phyloP scores from a whole-genome alignment of 202 grass and related monocot genomes.

The Cymbopogon flexuosus region DNA sequence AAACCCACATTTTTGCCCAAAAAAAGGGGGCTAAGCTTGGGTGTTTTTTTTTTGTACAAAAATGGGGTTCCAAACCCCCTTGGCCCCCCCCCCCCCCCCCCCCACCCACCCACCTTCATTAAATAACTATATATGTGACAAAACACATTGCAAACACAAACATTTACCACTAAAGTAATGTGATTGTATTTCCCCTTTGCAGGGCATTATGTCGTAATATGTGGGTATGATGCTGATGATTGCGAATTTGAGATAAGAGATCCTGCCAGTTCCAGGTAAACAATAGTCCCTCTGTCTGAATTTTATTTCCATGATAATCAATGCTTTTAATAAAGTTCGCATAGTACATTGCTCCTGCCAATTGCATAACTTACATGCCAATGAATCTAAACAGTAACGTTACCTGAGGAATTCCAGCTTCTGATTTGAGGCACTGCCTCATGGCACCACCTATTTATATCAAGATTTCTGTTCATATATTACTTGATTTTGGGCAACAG shows the following conservation, averaged over 20 bases:
- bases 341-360: background rate
- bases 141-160: background rate
- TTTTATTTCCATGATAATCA: background rate
- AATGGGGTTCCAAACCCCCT: background rate
- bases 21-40: background rate
- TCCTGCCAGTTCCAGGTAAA: slow-evolving; percentile 83
- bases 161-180: background rate
- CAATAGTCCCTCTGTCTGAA: background rate
- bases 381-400: background rate
- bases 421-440: background rate
- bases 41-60: background rate
- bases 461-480: background rate
- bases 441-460: background rate
- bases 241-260: slow-evolving; percentile 98
- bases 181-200: slow-evolving; percentile 21
- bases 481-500: background rate
- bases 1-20: background rate
- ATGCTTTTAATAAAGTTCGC: background rate
- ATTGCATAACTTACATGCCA: background rate
- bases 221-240: slow-evolving; percentile 79
- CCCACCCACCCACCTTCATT: background rate
- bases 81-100: background rate
- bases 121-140: background rate
- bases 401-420: background rate
- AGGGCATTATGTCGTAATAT: slow-evolving; percentile 97